phyloP scores from a whole-genome alignment of 208 protist species.

The Porcisia deanei region DNA sequence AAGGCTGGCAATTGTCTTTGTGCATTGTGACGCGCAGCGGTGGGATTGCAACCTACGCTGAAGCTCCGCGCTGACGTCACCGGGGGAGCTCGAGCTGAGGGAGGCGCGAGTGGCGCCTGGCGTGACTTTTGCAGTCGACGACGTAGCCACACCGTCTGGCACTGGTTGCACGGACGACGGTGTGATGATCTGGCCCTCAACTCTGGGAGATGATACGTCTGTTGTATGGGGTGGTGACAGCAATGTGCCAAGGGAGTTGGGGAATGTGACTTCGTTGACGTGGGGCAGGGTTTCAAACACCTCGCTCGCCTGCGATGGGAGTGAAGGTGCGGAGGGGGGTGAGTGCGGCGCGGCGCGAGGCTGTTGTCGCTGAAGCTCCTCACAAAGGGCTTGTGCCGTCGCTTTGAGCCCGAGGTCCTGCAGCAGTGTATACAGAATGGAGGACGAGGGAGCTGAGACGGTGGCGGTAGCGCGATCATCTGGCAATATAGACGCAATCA shows the following conservation, averaged over 20 bases:
- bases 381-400: constrained; percentile 47
- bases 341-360: not conserved
- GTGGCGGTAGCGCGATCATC: constrained; percentile 1
- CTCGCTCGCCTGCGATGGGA: constrained; percentile 6
- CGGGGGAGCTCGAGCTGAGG: not conserved
- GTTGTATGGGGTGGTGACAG: not conserved
- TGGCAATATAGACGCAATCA: not conserved
- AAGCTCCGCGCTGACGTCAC: not conserved
- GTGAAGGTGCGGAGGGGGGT: constrained; percentile 1
- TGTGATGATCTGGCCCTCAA: not conserved
- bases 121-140: not conserved
- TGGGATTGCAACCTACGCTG: constrained; percentile 8
- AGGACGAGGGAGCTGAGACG: constrained; percentile 12
- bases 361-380: constrained; percentile 38
- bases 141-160: not conserved
- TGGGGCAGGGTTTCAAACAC: not conserved
- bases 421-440: constrained; percentile 45
- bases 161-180: not conserved
- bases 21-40: not conserved
- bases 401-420: constrained; percentile 52
- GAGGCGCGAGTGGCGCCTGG: not conserved
- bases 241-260: not conserved
- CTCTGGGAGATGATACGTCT: not conserved
- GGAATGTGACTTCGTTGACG: not conserved
- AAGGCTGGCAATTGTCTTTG: constrained; percentile 6